Conservation (phyloP, 106 monocot species). For the Chionographis japonica region DNA sequence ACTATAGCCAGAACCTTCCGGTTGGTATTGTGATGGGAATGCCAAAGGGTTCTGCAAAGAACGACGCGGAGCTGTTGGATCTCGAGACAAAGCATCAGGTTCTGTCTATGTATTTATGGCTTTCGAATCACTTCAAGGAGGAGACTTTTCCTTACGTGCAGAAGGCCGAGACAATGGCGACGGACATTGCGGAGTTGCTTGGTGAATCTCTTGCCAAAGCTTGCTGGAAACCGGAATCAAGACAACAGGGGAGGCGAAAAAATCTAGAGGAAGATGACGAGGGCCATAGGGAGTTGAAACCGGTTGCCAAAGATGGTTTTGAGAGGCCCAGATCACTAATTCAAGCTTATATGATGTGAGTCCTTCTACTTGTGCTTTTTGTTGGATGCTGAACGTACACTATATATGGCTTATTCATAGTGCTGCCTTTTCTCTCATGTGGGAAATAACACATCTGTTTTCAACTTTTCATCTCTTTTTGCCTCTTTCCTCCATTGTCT, state of each 20-base stretch:
- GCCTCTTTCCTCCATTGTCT: background rate
- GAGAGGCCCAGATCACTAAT: conserved; percentile 42
- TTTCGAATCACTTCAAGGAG: conserved; percentile 83
- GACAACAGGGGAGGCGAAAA: conserved; percentile 30
- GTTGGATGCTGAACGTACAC: background rate
- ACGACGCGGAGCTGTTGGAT: conserved; percentile 87
- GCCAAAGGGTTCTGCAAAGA: conserved; percentile 71
- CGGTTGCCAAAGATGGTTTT: background rate
- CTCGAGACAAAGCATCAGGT: conserved; percentile 98
- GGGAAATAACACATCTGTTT: background rate
- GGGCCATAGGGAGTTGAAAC: background rate
- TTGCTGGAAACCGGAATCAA: conserved; percentile 81
- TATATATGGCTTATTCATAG: background rate
- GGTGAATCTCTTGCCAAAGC: conserved; percentile 71
- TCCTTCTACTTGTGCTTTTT: background rate
- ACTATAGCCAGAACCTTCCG: conserved; percentile 65
- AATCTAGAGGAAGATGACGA: conserved; percentile 19
- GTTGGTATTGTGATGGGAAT: conserved; percentile 83
- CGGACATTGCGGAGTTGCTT: conserved; percentile 73
- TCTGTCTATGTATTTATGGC: conserved; percentile 89
- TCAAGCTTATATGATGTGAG: conserved; percentile 32
- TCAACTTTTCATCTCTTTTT: background rate
- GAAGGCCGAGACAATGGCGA: conserved; percentile 77
- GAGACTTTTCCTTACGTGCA: conserved; percentile 72
- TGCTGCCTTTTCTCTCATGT: background rate